phyloP scores from a whole-genome alignment of 75 land plant species.

The Cunninghamia lanceolata region DNA sequence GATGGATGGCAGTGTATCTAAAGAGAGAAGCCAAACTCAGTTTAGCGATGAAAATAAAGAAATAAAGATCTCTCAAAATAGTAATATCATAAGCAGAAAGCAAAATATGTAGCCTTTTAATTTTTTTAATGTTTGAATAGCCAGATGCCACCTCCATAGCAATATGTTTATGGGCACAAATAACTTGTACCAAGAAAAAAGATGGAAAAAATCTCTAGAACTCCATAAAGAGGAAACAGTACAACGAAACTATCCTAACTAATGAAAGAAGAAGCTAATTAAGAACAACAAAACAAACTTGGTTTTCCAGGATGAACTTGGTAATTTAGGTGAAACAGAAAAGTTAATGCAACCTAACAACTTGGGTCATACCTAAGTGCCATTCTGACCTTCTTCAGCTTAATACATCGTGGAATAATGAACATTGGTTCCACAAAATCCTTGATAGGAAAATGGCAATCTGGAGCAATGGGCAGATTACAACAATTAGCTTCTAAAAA shows the following conservation, averaged over 20 bases:
- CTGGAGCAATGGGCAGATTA: conserved; percentile 25
- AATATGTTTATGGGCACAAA: background rate
- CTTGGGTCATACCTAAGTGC: conserved; percentile 55
- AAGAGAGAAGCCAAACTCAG: background rate
- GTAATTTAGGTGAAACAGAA: background rate
- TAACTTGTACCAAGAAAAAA: background rate
- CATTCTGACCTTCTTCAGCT: conserved; percentile 32
- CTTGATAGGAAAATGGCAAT: conserved; percentile 43
- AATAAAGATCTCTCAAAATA: background rate
- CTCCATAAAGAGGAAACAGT: background rate
- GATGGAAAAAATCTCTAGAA: background rate
- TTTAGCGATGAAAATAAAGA: background rate
- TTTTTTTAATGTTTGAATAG: background rate
- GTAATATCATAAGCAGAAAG: background rate
- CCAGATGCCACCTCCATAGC: background rate
- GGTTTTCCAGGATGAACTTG: background rate
- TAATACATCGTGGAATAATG: conserved; percentile 36
- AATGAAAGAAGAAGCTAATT: conserved; percentile 7
- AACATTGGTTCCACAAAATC: conserved; percentile 41
- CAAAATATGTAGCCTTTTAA: background rate
- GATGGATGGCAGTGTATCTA: background rate
- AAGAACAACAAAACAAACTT: background rate
- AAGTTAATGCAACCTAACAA: background rate
- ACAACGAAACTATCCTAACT: background rate
- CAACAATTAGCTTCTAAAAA: background rate